phyloP scores from a whole-genome alignment of 106 monocot species.

The Cymbidium sinense region DNA sequence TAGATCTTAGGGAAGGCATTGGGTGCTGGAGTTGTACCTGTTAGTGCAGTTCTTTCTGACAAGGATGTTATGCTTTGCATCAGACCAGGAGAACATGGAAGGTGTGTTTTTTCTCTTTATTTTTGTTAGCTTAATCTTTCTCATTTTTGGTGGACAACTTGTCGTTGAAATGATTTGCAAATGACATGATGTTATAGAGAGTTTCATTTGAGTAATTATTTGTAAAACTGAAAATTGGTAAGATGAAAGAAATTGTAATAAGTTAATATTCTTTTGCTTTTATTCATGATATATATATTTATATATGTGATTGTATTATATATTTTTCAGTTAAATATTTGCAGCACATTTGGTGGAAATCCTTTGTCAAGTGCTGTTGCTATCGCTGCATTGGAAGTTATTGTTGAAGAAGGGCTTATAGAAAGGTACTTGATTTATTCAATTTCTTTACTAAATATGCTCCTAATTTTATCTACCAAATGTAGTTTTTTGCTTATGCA shows the following conservation, averaged over 20 bases:
- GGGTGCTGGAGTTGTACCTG: constrained; percentile 95
- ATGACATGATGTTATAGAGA: background rate
- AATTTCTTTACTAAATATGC: background rate
- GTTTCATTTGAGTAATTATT: background rate
- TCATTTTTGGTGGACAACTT: background rate
- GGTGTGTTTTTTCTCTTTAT: constrained; percentile 25
- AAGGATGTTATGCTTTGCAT: constrained; percentile 92
- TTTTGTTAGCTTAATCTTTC: background rate
- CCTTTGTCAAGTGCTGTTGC: constrained; percentile 92
- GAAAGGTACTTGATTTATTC: constrained; percentile 44
- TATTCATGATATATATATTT: background rate
- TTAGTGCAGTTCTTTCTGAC: constrained; percentile 96
- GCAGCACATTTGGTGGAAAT: constrained; percentile 98
- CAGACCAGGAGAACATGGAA: constrained; percentile 96
- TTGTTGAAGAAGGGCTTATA: constrained; percentile 74
- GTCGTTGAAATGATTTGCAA: background rate
- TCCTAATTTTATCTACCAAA: background rate
- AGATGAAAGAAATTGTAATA: background rate
- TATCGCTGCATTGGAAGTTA: constrained; percentile 72
- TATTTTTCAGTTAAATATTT: background rate
- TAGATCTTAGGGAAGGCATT: constrained; percentile 98
- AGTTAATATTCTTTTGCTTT: background rate
- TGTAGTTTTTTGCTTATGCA: background rate
- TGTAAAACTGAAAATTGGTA: background rate
- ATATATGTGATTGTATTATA: too few relatives aligned